Evolutionary conservation across 192 early-diverging fungal genomes (phyloP), one percentile per base, ranked within the genome.

Genomic region (Linnemannia zychae): DNA sequence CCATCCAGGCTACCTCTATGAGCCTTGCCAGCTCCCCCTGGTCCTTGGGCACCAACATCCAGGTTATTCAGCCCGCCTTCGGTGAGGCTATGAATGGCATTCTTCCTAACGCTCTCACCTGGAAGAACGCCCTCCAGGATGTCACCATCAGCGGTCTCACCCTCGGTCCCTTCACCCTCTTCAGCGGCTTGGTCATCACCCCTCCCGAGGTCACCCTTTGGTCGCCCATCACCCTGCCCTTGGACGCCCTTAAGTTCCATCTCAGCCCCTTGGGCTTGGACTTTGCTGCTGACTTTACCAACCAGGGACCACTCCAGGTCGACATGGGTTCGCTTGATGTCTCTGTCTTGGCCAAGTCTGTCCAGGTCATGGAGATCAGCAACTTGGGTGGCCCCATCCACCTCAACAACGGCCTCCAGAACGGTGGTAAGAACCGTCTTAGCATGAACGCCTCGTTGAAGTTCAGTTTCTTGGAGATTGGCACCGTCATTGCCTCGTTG

Each of bases 41-140:
- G 81, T 33, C 70, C 33, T 47, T 82, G 22, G 81, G 81, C 28
- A 47, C 75, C n/a, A 69, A 22, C 63, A 77, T 77, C 65, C 22
- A 72, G 15, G 7, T 50, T 2, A 34, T 82, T 18, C 57, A 73
- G 73, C 75, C 81, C 11, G 75, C 44, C 1, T 76, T 77, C 34
- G 48, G 63, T 24, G 13, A n/a, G 7, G 81, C 81, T 16, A 68
- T 82, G 57, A 67, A 73, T 12, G 81, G 57, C 20, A 82, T 82
- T 36, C 63, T 82, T 17, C 71, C 75, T 49, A 68, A 77, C 31
- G 57, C 67, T 34, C 74, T 82, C 50, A 22, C 71, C 47, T 76
- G 75, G 81, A 82, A 82, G 75, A 82, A 82, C 38, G 70, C 63
- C 28, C 74, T 82, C 28, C 53, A 72, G 75, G 81, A 77, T 71